Evolutionary conservation across 1,139 yeast genomes (phyloP).

Genomic region (Meyerozyma elateridarum): DNA sequence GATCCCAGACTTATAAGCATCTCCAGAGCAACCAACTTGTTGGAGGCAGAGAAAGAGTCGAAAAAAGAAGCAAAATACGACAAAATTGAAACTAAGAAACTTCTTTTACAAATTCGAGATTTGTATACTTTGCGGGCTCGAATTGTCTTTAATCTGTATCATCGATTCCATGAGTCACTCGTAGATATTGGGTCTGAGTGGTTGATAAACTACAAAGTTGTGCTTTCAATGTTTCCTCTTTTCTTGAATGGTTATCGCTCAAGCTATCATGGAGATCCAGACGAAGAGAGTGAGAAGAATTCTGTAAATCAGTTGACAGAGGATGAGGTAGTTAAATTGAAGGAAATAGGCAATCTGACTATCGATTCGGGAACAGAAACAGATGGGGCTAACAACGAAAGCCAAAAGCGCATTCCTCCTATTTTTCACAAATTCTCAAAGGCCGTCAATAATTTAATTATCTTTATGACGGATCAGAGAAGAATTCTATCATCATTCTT

Average conservation of each 20-base stretch:
- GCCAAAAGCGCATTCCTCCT: conserved; percentile 11
- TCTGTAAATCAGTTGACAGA: background rate
- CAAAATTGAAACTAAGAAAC: background rate
- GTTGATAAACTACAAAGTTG: conserved; percentile 33
- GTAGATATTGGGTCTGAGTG: conserved; percentile 42
- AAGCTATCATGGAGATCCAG: background rate
- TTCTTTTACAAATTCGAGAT: conserved; percentile 18
- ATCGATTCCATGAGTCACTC: conserved; percentile 36
- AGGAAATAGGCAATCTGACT: conserved; percentile 9
- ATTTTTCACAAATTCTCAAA: conserved; percentile 27
- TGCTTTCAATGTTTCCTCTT: conserved; percentile 36
- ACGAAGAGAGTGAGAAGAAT: background rate
- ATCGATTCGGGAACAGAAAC: conserved; percentile 29
- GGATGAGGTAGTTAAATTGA: background rate
- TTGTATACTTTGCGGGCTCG: conserved; percentile 30
- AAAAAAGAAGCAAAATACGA: too few species aligned
- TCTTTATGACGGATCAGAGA: conserved; percentile 54
- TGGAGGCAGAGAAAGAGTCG: background rate
- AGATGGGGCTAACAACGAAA: conserved; percentile 11
- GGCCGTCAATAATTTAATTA: conserved; percentile 50
- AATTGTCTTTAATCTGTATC: conserved; percentile 30
- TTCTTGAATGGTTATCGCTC: conserved; percentile 25
- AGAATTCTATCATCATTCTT: conserved; percentile 41
- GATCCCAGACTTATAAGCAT: conserved; percentile 14
- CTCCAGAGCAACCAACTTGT: conserved; percentile 32